Evolutionary conservation across 2,329 filamentous ascomycete genomes (phyloP).

Genomic region (Alternaria postmessia): DNA sequence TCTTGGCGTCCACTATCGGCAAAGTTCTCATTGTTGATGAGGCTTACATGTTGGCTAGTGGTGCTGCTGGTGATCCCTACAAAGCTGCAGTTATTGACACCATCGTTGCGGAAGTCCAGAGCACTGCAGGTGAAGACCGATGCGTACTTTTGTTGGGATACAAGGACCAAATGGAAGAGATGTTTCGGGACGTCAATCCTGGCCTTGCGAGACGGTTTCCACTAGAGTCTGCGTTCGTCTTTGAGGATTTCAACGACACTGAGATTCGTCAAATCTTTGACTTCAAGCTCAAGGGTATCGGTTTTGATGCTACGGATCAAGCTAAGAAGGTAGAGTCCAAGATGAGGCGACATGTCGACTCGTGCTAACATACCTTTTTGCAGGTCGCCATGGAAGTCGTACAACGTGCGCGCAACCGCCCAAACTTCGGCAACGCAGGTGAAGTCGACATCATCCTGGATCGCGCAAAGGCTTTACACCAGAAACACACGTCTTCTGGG

Average conservation of each 20-base stretch:
- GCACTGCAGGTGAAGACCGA: constrained; percentile 72
- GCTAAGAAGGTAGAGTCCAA: constrained; percentile 51
- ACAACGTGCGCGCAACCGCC: constrained; percentile 66
- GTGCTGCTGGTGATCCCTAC: constrained; percentile 57
- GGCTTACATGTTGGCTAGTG: constrained; percentile 70
- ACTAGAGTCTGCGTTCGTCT: constrained; percentile 68
- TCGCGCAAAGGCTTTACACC: constrained; percentile 62
- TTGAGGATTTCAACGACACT: constrained; percentile 70
- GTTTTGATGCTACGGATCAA: constrained; percentile 60
- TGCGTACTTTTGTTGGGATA: constrained; percentile 78
- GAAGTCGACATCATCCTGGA: constrained; percentile 76
- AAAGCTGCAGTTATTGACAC: constrained; percentile 75
- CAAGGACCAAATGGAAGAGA: constrained; percentile 71
- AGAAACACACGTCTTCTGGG: constrained; percentile 52
- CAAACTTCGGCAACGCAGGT: constrained; percentile 76
- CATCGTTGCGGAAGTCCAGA: constrained; percentile 77
- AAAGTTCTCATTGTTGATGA: constrained; percentile 85
- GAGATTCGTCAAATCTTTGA: constrained; percentile 69
- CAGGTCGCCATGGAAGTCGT: constrained; percentile 66
- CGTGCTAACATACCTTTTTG: neutral
- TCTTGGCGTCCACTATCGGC: constrained; percentile 70
- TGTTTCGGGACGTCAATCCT: constrained; percentile 79
- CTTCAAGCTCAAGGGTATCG: constrained; percentile 67
- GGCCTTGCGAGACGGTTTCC: constrained; percentile 73
- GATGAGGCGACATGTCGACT: too few species aligned